Evolutionary conservation across 2,329 filamentous ascomycete species (phyloP).

Genomic region (Exophiala phaeomuriformis): DNA sequence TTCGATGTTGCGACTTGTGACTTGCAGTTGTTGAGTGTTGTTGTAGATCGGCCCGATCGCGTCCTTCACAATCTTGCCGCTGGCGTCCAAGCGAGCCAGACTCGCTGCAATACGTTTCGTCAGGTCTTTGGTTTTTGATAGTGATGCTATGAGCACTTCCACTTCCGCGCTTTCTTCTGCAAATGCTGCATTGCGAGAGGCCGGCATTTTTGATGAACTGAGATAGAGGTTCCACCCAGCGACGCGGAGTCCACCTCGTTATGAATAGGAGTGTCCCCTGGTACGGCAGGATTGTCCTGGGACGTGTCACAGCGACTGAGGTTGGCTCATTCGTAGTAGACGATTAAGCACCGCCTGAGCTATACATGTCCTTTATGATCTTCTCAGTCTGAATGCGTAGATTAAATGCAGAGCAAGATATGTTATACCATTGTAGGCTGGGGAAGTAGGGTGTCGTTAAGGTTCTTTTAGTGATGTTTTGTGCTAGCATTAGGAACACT

Average conservation of each 20-base stretch:
- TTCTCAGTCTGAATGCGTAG: no score
- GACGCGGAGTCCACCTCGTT: background rate
- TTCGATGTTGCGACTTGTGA: constrained; percentile 84
- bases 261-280: no score
- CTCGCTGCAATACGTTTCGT: constrained; percentile 94
- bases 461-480: no score
- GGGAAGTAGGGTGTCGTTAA: no score
- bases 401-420: no score
- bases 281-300: no score
- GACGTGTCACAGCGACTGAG: no score
- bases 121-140: constrained; percentile 87
- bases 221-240: background rate
- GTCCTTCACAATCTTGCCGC: constrained; percentile 82
- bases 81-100: constrained; percentile 72
- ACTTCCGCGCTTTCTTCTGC: constrained; percentile 62
- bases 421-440: no score
- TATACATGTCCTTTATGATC: no score
- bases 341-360: no score
- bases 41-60: constrained; percentile 87
- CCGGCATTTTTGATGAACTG: constrained; percentile 41
- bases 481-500: no score
- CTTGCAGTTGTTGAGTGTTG: constrained; percentile 82
- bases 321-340: no score
- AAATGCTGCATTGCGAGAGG: constrained; percentile 50
- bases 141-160: constrained; percentile 58